A percentile compares a stretch with the other conserved stretches of the same genome.
Evolutionary conservation across 306 rosid genomes (phyloP).

Genomic region (Begonia loranthoides): DNA sequence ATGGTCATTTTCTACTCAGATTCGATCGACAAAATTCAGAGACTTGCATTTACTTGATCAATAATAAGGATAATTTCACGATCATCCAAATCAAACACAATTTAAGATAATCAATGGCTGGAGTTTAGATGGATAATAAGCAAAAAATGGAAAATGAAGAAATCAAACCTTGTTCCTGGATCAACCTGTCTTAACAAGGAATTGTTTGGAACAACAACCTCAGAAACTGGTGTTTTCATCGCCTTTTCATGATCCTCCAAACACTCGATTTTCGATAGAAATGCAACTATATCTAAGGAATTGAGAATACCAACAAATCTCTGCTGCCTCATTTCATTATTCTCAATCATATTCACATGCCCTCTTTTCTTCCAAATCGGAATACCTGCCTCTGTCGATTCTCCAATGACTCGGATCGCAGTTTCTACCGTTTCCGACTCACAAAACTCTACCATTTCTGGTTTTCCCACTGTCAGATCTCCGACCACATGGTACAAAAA

Average conservation of each 20-base stretch:
- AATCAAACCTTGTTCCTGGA: constrained; percentile 55
- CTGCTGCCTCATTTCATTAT: constrained; percentile 64
- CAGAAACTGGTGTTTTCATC: constrained; percentile 59
- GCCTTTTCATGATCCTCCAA: constrained; percentile 82
- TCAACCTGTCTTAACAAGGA: constrained; percentile 71
- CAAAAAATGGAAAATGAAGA: background rate
- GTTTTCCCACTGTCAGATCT: constrained; percentile 97
- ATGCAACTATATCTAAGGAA: constrained; percentile 80
- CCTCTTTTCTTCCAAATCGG: constrained; percentile 76
- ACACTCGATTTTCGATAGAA: constrained; percentile 49
- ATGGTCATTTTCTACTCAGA: too few relatives aligned
- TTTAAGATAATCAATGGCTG: too few relatives aligned
- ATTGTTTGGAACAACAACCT: constrained; percentile 42
- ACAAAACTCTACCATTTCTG: constrained; percentile 75
- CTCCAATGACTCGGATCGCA: constrained; percentile 71
- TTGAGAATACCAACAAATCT: constrained; percentile 87
- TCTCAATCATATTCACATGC: constrained; percentile 40
- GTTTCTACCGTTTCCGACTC: constrained; percentile 74
- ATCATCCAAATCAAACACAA: too few relatives aligned
- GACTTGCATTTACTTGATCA: too few relatives aligned
- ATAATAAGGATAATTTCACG: too few relatives aligned
- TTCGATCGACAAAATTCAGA: too few relatives aligned
- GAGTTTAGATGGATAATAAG: too few relatives aligned
- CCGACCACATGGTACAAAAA: constrained; percentile 88
- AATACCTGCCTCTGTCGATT: constrained; percentile 71